Base-by-base conservation (phyloP, 352 stramenopile species). In the Globisporangium cederbergense region DNA sequence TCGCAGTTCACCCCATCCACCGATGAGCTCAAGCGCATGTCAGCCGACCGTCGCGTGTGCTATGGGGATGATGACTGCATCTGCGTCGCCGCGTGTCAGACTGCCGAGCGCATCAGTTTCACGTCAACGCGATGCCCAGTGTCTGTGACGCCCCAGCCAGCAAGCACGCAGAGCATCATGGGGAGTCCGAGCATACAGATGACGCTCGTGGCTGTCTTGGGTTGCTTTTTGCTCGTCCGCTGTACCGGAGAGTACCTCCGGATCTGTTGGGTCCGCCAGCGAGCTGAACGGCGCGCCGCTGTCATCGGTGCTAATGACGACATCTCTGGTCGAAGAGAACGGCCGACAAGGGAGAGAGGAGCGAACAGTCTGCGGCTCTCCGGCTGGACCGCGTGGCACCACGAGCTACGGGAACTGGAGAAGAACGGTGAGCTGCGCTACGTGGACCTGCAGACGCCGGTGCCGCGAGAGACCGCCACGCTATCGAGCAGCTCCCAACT, bases 11-110 rank as follows among this genome's bases (percentile, higher is more conserved):
- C 16, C 10, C 47, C 47, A 4, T 52, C 47, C 2, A 5, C 5
- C 1, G 22, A 53, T 14, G 59, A 65, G 40, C 50, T 51, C 16
- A 45, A 53, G 18, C 20, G 18, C 25, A 61, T 66, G 49, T 66
- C 61, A 3, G 6, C 45, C 18, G 61, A 66, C 13, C 36, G 16
- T 1, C 61, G 57, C 28, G 20, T 68, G 16, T 71, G 65, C 38
- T 62, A 51, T 7, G 65, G 65, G 16, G 36, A n/a, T 3, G 40
- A 25, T 3, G 65, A 50, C 18, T 71, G 65, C 55, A 60, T 71
- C 38, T 71, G 65, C 30, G 36, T 67, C 25, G 59, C 54, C 7
- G 52, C 52, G 16, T 71, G 65, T 38, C 47, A 71, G 51, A 46
- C 54, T 0, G 14, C 50, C 34, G 57, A 69, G 36, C 58, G 62